Conservation (phyloP, 2,329 filamentous ascomycete species). For the Periconia digitata region DNA sequence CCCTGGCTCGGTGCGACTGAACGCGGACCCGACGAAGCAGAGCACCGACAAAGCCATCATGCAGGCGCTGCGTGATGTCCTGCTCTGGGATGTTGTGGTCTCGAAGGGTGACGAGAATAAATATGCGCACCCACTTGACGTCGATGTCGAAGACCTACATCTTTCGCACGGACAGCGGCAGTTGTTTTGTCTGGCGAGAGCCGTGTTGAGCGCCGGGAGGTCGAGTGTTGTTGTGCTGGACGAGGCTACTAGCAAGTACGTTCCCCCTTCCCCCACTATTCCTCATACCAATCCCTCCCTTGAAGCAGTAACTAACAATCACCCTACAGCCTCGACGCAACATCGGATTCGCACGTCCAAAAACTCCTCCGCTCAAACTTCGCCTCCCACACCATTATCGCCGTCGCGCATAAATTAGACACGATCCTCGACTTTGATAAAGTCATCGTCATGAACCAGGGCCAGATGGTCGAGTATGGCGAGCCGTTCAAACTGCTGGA, state of each 20-base stretch:
- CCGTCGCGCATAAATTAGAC: constrained; percentile 59
- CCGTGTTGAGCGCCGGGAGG: constrained; percentile 49
- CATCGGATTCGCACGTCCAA: constrained; percentile 61
- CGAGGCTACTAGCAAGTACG: constrained; percentile 39
- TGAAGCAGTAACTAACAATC: constrained; percentile 6
- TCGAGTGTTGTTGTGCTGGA: constrained; percentile 33
- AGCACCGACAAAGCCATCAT: constrained; percentile 45
- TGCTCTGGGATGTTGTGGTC: constrained; percentile 47
- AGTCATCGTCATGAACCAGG: constrained; percentile 55
- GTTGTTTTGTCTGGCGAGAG: constrained; percentile 64
- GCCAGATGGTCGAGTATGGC: constrained; percentile 50
- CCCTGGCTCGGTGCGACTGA: constrained; percentile 51
- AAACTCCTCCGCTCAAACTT: constrained; percentile 58
- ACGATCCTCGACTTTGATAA: constrained; percentile 58
- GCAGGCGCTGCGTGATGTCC: constrained; percentile 50
- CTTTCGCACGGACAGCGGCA: constrained; percentile 59
- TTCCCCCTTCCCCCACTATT: background rate
- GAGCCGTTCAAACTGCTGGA: constrained; percentile 31
- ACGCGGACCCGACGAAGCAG: constrained; percentile 49
- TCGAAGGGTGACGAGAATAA: constrained; percentile 31
- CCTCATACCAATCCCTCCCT: too few species aligned
- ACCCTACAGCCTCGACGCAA: constrained; percentile 54
- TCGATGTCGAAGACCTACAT: constrained; percentile 33
- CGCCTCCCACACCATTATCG: constrained; percentile 59
- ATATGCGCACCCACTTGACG: constrained; percentile 35